Conservation (phyloP, 169 alveolate species). For the Plasmodium gonderi region DNA sequence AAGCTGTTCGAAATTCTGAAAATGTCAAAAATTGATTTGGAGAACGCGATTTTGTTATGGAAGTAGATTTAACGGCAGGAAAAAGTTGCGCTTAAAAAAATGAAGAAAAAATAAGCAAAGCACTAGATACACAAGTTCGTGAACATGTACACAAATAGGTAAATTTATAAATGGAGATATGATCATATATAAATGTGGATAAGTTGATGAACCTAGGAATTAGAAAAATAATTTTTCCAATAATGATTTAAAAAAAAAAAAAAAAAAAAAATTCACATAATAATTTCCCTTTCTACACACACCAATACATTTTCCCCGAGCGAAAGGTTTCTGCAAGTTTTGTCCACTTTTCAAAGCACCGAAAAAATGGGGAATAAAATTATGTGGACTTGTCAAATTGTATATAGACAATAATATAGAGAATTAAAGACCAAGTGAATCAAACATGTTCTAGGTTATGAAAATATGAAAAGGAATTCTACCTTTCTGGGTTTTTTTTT, state of each 20-base stretch:
- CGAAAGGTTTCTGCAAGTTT: background rate
- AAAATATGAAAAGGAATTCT: background rate
- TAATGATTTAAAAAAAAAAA: background rate
- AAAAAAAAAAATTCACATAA: background rate
- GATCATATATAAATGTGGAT: background rate
- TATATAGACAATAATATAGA: background rate
- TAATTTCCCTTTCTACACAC: background rate
- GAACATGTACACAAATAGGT: background rate
- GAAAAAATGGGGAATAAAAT: background rate
- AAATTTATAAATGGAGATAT: background rate
- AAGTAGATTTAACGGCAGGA: background rate
- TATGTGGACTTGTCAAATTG: background rate
- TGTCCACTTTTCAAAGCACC: background rate
- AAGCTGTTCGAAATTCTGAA: background rate
- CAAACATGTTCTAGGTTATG: background rate
- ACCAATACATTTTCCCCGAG: background rate
- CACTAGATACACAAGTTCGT: background rate
- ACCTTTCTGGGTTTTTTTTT: too few species aligned
- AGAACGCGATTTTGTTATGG: background rate
- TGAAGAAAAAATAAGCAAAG: background rate
- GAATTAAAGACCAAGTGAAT: background rate
- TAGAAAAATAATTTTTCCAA: background rate
- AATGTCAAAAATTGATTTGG: background rate
- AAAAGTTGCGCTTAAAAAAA: background rate
- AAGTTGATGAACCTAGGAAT: background rate